phyloP scores from a whole-genome alignment of 306 rosid genomes.

The Corylus avellana region DNA sequence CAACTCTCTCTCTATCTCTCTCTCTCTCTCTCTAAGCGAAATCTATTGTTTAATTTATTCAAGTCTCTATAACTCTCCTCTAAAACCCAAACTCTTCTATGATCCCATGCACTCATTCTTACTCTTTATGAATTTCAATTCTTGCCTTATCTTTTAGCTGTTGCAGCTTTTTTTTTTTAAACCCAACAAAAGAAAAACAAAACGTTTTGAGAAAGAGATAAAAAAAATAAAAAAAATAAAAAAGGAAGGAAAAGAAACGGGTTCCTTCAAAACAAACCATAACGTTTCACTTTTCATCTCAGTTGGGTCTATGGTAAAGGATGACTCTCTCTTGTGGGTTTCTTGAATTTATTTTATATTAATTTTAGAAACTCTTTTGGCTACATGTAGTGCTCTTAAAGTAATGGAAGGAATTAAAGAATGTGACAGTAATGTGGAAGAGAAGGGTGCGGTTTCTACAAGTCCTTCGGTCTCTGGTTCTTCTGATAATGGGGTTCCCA shows the following conservation, averaged over 20 bases:
- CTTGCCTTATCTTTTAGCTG: constrained; percentile 8
- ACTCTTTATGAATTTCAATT: too few species aligned
- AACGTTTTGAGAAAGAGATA: neutral
- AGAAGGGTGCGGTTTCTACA: constrained; percentile 8
- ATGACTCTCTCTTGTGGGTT: neutral
- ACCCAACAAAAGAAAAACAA: neutral
- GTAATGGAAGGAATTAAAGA: too few species aligned
- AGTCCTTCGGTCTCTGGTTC: constrained; percentile 12
- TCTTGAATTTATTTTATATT: neutral
- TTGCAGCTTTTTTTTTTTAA: constrained; percentile 1
- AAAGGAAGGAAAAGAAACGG: too few species aligned
- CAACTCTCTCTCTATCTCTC: neutral
- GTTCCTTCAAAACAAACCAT: neutral
- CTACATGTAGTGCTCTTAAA: too few species aligned
- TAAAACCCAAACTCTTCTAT: neutral
- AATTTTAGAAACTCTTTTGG: too few species aligned
- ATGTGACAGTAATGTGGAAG: too few species aligned
- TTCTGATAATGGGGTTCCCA: constrained; percentile 14
- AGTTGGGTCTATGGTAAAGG: neutral
- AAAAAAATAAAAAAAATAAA: too few species aligned
- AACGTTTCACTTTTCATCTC: constrained; percentile 22
- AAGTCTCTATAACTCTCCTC: neutral
- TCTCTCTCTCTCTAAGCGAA: neutral
- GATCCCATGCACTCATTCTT: neutral
- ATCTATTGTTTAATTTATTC: neutral